Evolutionary conservation across 202 grass and related monocot species (phyloP).

Genomic region (Hordeum pubiflorum): DNA sequence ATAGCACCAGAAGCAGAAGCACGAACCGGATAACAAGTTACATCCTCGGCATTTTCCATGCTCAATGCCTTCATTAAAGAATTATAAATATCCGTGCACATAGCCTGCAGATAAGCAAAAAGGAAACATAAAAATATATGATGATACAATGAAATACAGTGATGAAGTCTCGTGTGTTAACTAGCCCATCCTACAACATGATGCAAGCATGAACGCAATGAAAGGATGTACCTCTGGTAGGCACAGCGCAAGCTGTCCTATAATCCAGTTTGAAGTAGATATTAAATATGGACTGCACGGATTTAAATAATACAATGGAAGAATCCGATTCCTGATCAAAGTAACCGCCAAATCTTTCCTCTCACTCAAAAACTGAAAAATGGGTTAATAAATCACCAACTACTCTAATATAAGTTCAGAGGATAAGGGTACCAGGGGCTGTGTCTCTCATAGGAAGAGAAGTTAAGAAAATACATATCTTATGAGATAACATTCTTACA

Average conservation of each 20-base stretch:
- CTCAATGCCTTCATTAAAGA: conserved; percentile 58
- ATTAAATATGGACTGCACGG: conserved; percentile 62
- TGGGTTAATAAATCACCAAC: conserved; percentile 20
- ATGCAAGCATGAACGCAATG: conserved; percentile 18
- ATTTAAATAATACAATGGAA: conserved; percentile 68
- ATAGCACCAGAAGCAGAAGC: conserved; percentile 80
- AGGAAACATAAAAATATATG: neutral
- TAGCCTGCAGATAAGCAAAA: conserved; percentile 40
- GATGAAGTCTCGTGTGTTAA: conserved; percentile 18
- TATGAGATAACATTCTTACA: conserved; percentile 41
- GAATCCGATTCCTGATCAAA: conserved; percentile 61
- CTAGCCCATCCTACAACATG: neutral
- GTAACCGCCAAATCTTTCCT: conserved; percentile 48
- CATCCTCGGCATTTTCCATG: conserved; percentile 40
- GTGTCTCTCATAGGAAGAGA: neutral
- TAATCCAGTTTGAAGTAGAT: conserved; percentile 79
- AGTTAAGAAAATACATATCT: neutral
- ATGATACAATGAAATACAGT: neutral
- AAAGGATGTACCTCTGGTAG: conserved; percentile 54
- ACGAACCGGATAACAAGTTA: conserved; percentile 71
- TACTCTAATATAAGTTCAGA: neutral
- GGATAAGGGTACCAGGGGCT: neutral
- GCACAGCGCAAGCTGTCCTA: conserved; percentile 63
- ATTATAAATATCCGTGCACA: conserved; percentile 67
- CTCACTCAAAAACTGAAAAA: conserved; percentile 69